Evolutionary conservation across 768 basidiomycete genomes (phyloP).

Genomic region (Hemileccinum rubropunctum): DNA sequence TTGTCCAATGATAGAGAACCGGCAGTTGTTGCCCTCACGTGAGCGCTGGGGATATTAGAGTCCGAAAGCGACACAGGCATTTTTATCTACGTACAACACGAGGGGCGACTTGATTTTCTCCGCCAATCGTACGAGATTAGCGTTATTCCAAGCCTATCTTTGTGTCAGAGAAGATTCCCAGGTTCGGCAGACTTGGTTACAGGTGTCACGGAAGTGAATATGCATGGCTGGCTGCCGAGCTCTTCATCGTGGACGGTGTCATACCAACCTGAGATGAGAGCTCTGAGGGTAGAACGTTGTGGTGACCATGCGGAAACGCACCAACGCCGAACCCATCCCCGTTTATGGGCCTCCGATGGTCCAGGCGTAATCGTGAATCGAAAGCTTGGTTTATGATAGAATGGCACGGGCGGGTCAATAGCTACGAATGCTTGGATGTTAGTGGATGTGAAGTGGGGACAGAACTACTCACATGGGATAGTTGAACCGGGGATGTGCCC

Average conservation of each 20-base stretch:
- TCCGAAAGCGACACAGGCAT: not conserved
- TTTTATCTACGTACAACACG: constrained; percentile 67
- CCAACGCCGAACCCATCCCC: constrained; percentile 97
- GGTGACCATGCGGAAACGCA: constrained; percentile 35
- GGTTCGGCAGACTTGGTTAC: constrained; percentile 40
- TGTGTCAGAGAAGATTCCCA: constrained; percentile 8
- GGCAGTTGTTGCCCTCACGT: constrained; percentile 92
- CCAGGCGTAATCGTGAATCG: constrained; percentile 85
- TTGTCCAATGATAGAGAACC: constrained; percentile 91
- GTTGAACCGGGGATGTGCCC: constrained; percentile 87
- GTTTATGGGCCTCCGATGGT: constrained; percentile 82
- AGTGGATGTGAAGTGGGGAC: not conserved
- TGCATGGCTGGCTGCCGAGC: constrained; percentile 84
- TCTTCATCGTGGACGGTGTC: constrained; percentile 83
- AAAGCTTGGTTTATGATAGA: constrained; percentile 98
- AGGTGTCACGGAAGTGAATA: constrained; percentile 94
- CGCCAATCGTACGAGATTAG: constrained; percentile 88
- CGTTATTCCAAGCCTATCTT: constrained; percentile 90
- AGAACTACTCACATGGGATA: constrained; percentile 65
- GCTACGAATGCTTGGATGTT: constrained; percentile 36
- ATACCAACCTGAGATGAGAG: constrained; percentile 74
- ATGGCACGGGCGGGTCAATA: constrained; percentile 92
- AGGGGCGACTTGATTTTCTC: constrained; percentile 97
- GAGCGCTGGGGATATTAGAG: constrained; percentile 49
- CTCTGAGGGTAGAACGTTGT: not conserved